Base-by-base conservation (phyloP, 2,329 filamentous ascomycete genomes). In the Cladosporium sp. region DNA sequence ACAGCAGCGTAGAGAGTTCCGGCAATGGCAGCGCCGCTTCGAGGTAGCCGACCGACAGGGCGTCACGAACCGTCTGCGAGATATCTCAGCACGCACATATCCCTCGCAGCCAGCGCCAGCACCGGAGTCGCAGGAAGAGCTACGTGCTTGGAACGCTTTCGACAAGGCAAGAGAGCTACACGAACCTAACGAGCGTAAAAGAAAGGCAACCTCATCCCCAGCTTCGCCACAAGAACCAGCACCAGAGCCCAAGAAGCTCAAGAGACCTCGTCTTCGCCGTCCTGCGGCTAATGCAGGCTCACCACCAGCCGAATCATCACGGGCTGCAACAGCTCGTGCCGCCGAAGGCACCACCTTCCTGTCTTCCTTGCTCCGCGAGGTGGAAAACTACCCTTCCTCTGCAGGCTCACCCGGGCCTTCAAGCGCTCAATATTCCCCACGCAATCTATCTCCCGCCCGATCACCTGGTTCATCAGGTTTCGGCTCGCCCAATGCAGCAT, bases 111-210 rank as follows among this genome's bases (percentile, higher is more conserved):
- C 64, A 65, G 64, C 67, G 75, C 82, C 82, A 34, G 81, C 85
- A 40, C 83, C 84, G 36, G 89, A 95, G 72, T 89, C 88, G 7
- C 77, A 86, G 40, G 91, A 96, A 65, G 91, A 96, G 72, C 80
- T 88, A 55, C 82, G 86, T 58, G 91, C 93, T 3, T 97, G 93
- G 94, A 90, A 91, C 61, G 91, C 89, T 19, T 87, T 97, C 61
- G 92, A 97, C 65, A 89, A 87, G 71, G 91, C 90, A 42, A 83
- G 90, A 62, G 87, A 92, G 60, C 81, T 83, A 17, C 82, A 88
- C 62, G 79, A 77, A 60, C 59, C 15, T 39, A 63, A 58, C 60
- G 25, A 61, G 20, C 85, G 89, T 59, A 91, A 96, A 75, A 85
- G 91, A 53, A 94, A 91, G 69, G 95, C 82, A 1, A 89, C 87